A percentile compares a stretch with the other conserved stretches of the same genome.
Evolutionary conservation across 768 basidiomycete genomes (phyloP).

Genomic region (Phaffia tasmanica): DNA sequence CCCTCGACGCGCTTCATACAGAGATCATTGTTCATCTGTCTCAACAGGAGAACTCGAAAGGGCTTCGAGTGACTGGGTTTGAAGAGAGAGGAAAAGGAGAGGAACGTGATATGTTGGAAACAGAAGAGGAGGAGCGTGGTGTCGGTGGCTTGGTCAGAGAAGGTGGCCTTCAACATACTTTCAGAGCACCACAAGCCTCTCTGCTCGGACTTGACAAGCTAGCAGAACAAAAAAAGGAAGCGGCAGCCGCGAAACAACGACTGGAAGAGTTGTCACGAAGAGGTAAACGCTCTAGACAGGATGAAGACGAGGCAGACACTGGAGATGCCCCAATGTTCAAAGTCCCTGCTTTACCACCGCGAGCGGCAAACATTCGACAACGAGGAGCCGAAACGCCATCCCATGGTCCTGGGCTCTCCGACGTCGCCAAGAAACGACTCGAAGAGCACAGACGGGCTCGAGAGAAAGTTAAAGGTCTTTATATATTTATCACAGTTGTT

Average conservation of each 20-base stretch:
- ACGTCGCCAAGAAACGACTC: conserved; percentile 54
- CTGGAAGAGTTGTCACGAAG: conserved; percentile 37
- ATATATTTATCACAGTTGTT: too few species aligned
- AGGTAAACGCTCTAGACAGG: conserved; percentile 53
- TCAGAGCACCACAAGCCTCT: conserved; percentile 64
- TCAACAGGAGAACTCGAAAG: conserved; percentile 30
- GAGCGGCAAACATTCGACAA: conserved; percentile 53
- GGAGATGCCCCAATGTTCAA: conserved; percentile 63
- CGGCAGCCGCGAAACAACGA: conserved; percentile 46
- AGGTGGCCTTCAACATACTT: conserved; percentile 70
- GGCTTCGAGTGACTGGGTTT: conserved; percentile 9
- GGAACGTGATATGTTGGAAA: conserved; percentile 66
- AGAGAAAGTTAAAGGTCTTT: conserved; percentile 59
- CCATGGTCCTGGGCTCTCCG: conserved; percentile 78
- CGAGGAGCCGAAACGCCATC: conserved; percentile 86
- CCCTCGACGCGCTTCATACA: conserved; percentile 63
- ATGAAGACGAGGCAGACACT: conserved; percentile 40
- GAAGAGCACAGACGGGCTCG: conserved; percentile 64
- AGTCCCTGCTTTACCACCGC: conserved; percentile 63
- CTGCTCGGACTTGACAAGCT: conserved; percentile 76
- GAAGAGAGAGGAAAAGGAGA: conserved; percentile 39
- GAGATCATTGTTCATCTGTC: conserved; percentile 63
- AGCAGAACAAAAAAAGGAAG: conserved; percentile 68
- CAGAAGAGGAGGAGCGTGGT: conserved; percentile 57
- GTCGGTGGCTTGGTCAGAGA: conserved; percentile 59